phyloP scores from a whole-genome alignment of 73 alveolate genomes.

The Paramecium tetraurelia region DNA sequence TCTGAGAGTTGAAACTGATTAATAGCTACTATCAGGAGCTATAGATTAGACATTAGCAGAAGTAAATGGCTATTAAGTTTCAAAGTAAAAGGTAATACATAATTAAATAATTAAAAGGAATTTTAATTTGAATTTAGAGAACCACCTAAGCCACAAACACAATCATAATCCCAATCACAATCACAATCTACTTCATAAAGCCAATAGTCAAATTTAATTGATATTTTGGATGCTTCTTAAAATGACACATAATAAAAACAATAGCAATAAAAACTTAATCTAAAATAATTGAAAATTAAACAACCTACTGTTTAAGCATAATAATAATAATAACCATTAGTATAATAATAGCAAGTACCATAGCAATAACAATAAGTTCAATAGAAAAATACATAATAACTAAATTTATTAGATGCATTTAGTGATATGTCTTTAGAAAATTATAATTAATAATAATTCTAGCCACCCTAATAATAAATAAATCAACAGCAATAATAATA shows the following conservation, averaged over 20 bases:
- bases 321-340: neutral
- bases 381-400: neutral
- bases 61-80: neutral
- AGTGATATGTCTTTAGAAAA: neutral
- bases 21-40: neutral
- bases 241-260: neutral
- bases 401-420: neutral
- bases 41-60: constrained; percentile 19
- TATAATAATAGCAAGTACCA: neutral
- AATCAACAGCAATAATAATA: neutral
- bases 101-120: neutral
- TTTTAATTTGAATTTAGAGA: constrained; percentile 28
- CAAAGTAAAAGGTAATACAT: neutral
- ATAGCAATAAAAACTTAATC: neutral
- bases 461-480: neutral
- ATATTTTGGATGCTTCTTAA: neutral
- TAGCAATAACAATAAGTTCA: neutral
- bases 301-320: neutral
- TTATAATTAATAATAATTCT: neutral
- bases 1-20: neutral
- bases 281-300: neutral
- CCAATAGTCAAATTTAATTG: neutral
- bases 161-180: too few species aligned
- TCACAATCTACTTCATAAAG: neutral
- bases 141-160: neutral